phyloP scores from a whole-genome alignment of 2,329 filamentous ascomycete genomes.

The Cryoendolithus antarcticus region DNA sequence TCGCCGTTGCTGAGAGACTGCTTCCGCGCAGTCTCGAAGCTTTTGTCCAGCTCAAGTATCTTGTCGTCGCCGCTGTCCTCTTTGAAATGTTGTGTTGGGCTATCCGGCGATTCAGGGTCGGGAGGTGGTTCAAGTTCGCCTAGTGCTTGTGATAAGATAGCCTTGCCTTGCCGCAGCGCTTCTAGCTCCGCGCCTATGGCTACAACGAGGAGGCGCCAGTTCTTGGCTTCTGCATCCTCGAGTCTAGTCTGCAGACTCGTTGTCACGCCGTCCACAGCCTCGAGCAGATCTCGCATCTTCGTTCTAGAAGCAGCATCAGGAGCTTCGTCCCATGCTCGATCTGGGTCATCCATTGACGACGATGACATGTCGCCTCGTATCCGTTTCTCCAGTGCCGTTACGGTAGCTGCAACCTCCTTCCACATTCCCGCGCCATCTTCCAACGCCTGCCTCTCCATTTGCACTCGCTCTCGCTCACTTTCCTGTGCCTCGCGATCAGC shows the following conservation, averaged over 20 bases:
- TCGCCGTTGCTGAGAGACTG: slow-evolving; percentile 15
- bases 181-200: slow-evolving; percentile 64
- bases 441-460: slow-evolving; percentile 51
- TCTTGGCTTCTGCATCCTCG: slow-evolving; percentile 44
- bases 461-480: slow-evolving; percentile 42
- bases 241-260: slow-evolving; percentile 42
- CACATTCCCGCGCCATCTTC: slow-evolving; percentile 56
- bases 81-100: not conserved
- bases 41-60: slow-evolving; percentile 21
- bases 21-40: slow-evolving; percentile 19
- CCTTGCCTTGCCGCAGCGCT: slow-evolving; percentile 49
- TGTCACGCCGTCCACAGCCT: slow-evolving; percentile 46
- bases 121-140: slow-evolving; percentile 1
- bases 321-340: slow-evolving; percentile 19
- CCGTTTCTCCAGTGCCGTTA: slow-evolving; percentile 54
- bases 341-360: slow-evolving; percentile 9
- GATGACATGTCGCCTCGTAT: slow-evolving; percentile 43
- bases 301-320: slow-evolving; percentile 9
- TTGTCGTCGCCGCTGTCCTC: slow-evolving; percentile 13
- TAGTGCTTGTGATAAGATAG: slow-evolving; percentile 38
- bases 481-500: slow-evolving; percentile 48
- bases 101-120: not conserved
- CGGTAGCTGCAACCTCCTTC: slow-evolving; percentile 47
- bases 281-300: slow-evolving; percentile 29
- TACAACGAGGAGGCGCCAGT: slow-evolving; percentile 64